Evolutionary conservation across 1,284 basidiomycete genomes (phyloP), one percentile per base, ranked within the genome.

Genomic region (Tylopilus sp.): DNA sequence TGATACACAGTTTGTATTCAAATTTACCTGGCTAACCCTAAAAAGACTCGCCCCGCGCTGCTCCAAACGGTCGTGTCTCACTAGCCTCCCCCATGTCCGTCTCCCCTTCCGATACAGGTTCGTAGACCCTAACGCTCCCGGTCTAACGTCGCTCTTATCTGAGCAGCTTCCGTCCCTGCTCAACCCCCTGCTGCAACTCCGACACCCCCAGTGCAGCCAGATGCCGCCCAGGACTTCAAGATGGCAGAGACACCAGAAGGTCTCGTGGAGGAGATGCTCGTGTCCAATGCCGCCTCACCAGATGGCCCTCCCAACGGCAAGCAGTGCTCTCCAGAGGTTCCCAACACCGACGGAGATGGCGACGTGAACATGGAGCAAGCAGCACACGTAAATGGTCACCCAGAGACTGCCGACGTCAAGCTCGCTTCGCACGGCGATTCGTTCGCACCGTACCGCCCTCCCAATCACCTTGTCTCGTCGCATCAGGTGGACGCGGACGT

Each of bases 41-140:
- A 60, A 73, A 76, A 50, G 79, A 83, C 72, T 76, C 80, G 55
- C 78, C 84, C 60, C 29, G 29, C 29, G 10, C 29, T 31, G 7
- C 14, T 31, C 78, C 79, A 59, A 86, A 87, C 73, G 82, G 81
- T 61, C 82, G 86, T 75, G 82, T 75, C 59, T 59, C 72, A 25
- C 68, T 70, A 61, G 70, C 54, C 14, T 59, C 58, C 49, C 69
- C 72, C 65, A 70, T 69, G 69, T 81, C 83, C 40, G 69, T 72
- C 31, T 72, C 74, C 52, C 73, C 78, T 2, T 61, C 72, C 25
- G 78, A 84, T 68, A 72, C 79, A 68, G 73, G 85, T 86, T 68
- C 66, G 77, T 71, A 48, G 40, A 24, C 58, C 52, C 54, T 29
- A 33, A 49, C 54, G 40, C 47, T 46, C 56, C 39, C 52, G 48